A percentile compares a stretch with the other conserved stretches of the same genome.
phyloP scores from a whole-genome alignment of 176 grass and related monocot species.

The Pontederia paniculata region DNA sequence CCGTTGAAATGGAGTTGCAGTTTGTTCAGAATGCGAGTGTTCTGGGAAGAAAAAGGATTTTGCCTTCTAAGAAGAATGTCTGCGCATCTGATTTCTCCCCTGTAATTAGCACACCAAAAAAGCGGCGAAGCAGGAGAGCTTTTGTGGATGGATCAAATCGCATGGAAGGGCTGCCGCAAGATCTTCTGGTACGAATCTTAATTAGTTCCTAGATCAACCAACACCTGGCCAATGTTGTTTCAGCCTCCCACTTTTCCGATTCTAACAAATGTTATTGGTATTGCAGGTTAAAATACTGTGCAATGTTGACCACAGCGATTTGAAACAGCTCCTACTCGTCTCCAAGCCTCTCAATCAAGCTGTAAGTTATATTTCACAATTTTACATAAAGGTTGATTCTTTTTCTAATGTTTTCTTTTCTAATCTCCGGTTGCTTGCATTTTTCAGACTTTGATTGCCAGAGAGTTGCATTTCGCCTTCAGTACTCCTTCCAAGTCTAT shows the following conservation, averaged over 20 bases:
- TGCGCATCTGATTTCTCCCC: constrained; percentile 22
- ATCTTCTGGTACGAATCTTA: constrained; percentile 48
- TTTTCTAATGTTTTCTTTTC: neutral
- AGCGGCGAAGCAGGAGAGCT: constrained; percentile 36
- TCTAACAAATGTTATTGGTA: neutral
- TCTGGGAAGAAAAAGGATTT: constrained; percentile 62
- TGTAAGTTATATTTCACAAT: constrained; percentile 21
- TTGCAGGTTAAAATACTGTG: constrained; percentile 54
- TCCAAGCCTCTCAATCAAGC: constrained; percentile 68
- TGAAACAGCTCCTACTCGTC: constrained; percentile 65
- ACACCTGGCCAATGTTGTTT: neutral
- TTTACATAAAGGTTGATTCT: neutral
- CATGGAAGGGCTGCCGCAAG: constrained; percentile 47
- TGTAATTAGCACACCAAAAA: constrained; percentile 29
- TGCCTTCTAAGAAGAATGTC: constrained; percentile 24
- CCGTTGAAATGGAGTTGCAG: constrained; percentile 26
- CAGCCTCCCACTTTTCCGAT: neutral
- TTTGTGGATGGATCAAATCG: constrained; percentile 29
- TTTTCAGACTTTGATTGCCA: constrained; percentile 50
- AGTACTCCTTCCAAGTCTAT: constrained; percentile 36
- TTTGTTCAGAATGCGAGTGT: constrained; percentile 37
- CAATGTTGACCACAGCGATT: constrained; percentile 59
- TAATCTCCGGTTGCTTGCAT: neutral
- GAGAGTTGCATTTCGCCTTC: constrained; percentile 59
- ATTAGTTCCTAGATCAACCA: neutral